Base-by-base conservation (phyloP, 306 rosid genomes). In the Rubus idaeus region DNA sequence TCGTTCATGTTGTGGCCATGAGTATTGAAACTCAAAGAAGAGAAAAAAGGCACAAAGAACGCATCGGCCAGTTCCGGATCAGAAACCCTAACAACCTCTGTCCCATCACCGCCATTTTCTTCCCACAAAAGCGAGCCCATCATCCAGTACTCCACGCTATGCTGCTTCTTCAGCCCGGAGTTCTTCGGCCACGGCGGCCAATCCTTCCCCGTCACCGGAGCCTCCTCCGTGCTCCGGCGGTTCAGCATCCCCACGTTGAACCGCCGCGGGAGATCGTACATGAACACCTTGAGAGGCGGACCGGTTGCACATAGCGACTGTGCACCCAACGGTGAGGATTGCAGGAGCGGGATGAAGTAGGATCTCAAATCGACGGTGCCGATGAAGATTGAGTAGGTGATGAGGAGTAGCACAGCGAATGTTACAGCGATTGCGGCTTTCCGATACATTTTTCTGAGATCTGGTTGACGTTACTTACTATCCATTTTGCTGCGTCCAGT, bases 131-230 rank as follows among this genome's bases (percentile, higher is more conserved):
- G 90, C 88, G 97, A 95, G 4, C 98, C 98, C 98, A 88, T 92
- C 97, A 95, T 91, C 99, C 99, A 95, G 71, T 87, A 95, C 94
- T 92, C 99, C 6, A 91, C 91, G 73, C 97, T 95, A 71, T 92
- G 97, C 88, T 92, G 97, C 88, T 70, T 90, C 85, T 85, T 95
- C 62, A 95, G 81, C 18, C 97, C 99, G 53, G 89, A 92, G 63
- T 91, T 88, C 3, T n/a, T 71, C 7, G 98, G 99, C 99, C 99
- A 95, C 8, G 80, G 69, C 30, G 96, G 94, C 86, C 88, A 95
- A 4, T 84, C 82, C 12, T 1, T 16, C 68, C 47, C 86, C 42
- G 94, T 89, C 10, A 88, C 96, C 12, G 99, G 89, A 39, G 84
- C 45, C 66, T 88, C 86, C 39, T n/a, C 78, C 45, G 41, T 3